Percentiles rank a stretch among this genome's conserved stretches.
Evolutionary conservation across 495 filamentous ascomycete genomes (phyloP).

Genomic region (Sphaerosporella brunnea): DNA sequence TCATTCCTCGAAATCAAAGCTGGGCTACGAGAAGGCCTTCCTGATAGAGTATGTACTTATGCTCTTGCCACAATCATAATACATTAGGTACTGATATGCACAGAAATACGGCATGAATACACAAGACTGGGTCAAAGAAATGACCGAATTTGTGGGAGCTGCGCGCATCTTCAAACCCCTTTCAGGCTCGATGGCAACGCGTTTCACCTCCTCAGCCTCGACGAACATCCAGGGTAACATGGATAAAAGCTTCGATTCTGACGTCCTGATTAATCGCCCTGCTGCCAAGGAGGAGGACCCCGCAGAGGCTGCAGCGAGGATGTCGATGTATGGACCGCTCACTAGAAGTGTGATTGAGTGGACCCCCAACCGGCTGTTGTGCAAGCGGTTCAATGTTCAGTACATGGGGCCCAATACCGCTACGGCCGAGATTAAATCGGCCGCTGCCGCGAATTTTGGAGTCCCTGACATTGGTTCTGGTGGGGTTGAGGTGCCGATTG

Average conservation of each 20-base stretch:
- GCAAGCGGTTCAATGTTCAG: conserved; percentile 79
- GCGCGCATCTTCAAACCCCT: conserved; percentile 87
- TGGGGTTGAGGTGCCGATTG: background rate
- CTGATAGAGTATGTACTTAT: conserved; percentile 33
- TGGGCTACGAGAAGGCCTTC: conserved; percentile 41
- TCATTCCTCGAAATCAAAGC: conserved; percentile 64
- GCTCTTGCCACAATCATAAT: background rate
- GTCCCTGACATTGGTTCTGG: background rate
- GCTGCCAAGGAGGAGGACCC: conserved; percentile 53
- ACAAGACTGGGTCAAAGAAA: conserved; percentile 63
- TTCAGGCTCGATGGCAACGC: conserved; percentile 75
- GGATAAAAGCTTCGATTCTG: conserved; percentile 12
- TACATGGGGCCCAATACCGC: conserved; percentile 34
- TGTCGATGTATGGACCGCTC: conserved; percentile 86
- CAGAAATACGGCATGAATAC: conserved; percentile 34
- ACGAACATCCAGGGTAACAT: conserved; percentile 27
- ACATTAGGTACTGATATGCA: background rate
- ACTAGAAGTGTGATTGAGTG: conserved; percentile 58
- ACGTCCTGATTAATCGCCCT: conserved; percentile 37
- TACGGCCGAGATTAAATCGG: background rate
- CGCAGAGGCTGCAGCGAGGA: conserved; percentile 67
- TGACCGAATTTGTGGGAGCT: conserved; percentile 72
- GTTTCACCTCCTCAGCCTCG: conserved; percentile 55
- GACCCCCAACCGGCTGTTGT: conserved; percentile 65
- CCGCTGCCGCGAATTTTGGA: conserved; percentile 15